These are phyloP conservation scores for Paspalum notatum DNA, from an alignment of 176 grass and related monocot species.

Conservation along the genomic window DNA sequence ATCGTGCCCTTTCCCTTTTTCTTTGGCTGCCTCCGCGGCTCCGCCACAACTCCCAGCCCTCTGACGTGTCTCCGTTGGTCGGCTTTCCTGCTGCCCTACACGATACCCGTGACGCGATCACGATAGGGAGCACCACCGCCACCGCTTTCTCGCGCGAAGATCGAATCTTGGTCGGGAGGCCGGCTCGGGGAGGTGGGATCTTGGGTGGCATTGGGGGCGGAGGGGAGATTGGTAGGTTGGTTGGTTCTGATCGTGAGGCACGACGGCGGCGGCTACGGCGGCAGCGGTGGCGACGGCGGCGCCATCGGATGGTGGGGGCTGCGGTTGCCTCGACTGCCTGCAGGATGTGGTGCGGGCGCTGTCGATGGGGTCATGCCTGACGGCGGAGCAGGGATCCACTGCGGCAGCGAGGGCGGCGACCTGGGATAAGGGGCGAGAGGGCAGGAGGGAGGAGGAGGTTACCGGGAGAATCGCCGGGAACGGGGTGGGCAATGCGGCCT, in stretches of 20 bases:
- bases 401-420: not conserved
- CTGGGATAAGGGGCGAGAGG: not conserved
- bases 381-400: not conserved
- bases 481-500: slow-evolving; percentile 55
- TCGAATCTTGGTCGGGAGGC: slow-evolving; percentile 20
- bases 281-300: slow-evolving; percentile 35
- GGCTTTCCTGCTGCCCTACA: not conserved
- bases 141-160: not conserved
- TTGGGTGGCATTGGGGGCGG: not conserved
- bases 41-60: too few relatives aligned
- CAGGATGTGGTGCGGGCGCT: slow-evolving; percentile 42
- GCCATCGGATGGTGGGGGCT: slow-evolving; percentile 12
- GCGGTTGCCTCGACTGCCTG: slow-evolving; percentile 46
- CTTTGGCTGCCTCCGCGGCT: not conserved
- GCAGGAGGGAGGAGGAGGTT: slow-evolving; percentile 37
- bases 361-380: slow-evolving; percentile 53
- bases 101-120: not conserved
- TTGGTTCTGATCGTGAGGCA: not conserved
- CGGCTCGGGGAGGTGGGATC: slow-evolving; percentile 1
- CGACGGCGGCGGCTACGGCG: slow-evolving; percentile 15
- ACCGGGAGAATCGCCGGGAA: slow-evolving; percentile 42
- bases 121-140: not conserved
- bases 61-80: slow-evolving; percentile 31
- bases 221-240: not conserved
- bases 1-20: not conserved